phyloP scores from a whole-genome alignment of 768 basidiomycete species.

The Termitomyces sp. region DNA sequence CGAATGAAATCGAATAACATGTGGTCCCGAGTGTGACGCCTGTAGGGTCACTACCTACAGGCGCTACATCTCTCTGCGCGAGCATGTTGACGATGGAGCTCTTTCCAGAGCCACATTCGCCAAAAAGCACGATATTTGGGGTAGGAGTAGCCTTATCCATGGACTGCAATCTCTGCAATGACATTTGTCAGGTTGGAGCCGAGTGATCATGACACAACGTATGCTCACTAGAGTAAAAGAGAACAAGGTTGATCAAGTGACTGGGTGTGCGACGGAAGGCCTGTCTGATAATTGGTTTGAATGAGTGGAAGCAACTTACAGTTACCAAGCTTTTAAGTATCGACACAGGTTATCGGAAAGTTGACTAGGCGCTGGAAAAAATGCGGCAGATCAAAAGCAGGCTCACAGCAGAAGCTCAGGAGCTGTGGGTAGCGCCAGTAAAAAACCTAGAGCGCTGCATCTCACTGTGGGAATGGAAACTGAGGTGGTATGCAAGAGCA shows the following conservation, averaged over 20 bases:
- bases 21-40: slow-evolving; percentile 30
- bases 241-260: too few species aligned
- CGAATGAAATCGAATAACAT: slow-evolving; percentile 18
- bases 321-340: not conserved
- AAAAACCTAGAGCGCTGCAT: not conserved
- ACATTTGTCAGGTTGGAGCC: not conserved
- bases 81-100: slow-evolving; percentile 40
- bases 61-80: slow-evolving; percentile 19
- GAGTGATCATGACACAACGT: not conserved
- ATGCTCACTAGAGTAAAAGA: not conserved
- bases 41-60: slow-evolving; percentile 22
- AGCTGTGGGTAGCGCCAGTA: not conserved
- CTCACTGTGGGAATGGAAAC: not conserved
- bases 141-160: not conserved
- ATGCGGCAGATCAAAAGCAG: not conserved
- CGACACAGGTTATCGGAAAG: not conserved
- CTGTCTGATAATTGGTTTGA: not conserved
- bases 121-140: slow-evolving; percentile 32
- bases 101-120: slow-evolving; percentile 33
- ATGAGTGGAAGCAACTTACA: not conserved
- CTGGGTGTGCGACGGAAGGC: not conserved
- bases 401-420: not conserved
- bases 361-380: not conserved
- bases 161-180: not conserved
- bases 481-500: not conserved